Evolutionary conservation across 345 rosid species (phyloP), one percentile per base, ranked within the genome.

Genomic region (Salix dunnii): DNA sequence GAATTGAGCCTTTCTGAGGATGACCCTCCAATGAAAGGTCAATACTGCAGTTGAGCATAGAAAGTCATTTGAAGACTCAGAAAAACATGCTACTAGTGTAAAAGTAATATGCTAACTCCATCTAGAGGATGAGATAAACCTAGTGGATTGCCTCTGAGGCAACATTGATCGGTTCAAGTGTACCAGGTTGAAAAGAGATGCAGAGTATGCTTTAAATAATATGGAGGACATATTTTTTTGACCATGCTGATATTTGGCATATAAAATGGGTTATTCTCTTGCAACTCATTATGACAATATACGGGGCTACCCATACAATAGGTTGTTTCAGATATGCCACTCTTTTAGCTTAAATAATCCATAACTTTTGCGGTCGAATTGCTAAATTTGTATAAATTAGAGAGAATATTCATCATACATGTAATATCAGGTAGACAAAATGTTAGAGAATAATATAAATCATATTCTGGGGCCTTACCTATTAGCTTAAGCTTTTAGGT

Each of bases 1-100:
- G 27, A 55, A 38, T 27, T 30, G 38, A 74, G 69, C 40, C 58
- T 62, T 74, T 67, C 35, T 31, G 28, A 73, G 55, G 67, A n/a
- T 8, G 7, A 42, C 68, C 63, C 63, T 58, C 63, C 63, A 58
- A 58, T 58, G 28, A 10, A 11, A 58, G 27, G 63, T 58, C 63
- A n/a, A 3, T n/a, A n/a, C 63, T 23, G 28, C 63, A 58, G 27
- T 58, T n/a, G 16, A 25, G 28, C 63, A 58, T 58, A 23, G 63
- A 58, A 58, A 23, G 13, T 55, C 61, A 55, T 10, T 27, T 55
- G 61, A 55, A 55, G 25, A 58, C 63, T 58, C 23, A 13, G 63
- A 28, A 25, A 58, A 58, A 58, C 63, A 58, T 58, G 63, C 63
- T n/a, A 10, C 63, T 23, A 28, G 16, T 58, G 23, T 58, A 58